A percentile compares a stretch with the other conserved stretches of the same genome.
These are phyloP conservation scores for Hymenoscyphus salicellus DNA, from an alignment of 2,329 filamentous ascomycete genomes.

Conservation along the genomic window DNA sequence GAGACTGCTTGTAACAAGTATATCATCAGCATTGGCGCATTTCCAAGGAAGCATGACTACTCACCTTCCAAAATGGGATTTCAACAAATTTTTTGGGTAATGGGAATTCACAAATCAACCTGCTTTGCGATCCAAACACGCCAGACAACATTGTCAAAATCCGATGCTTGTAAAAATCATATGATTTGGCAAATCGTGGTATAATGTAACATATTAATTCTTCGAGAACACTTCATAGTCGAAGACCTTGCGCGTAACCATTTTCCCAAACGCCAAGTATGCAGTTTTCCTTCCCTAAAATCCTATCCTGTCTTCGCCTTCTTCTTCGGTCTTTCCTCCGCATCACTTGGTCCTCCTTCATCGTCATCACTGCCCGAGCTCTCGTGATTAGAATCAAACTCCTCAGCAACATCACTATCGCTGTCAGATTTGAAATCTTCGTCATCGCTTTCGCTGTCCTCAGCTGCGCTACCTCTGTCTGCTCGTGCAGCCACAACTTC, in stretches of 20 bases:
- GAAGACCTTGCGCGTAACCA: conserved; percentile 1
- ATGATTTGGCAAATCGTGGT: conserved; percentile 2
- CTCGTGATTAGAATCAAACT: conserved; percentile 88
- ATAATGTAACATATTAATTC: conserved; percentile 7
- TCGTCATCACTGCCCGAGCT: conserved; percentile 72
- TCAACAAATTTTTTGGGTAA: no score
- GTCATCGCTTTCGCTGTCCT: conserved; percentile 91
- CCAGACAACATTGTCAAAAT: not conserved
- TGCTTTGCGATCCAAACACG: not conserved
- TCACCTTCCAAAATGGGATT: not conserved
- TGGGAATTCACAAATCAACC: not conserved
- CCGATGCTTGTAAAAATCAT: not conserved
- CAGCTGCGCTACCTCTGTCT: conserved; percentile 87
- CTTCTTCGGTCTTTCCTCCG: conserved; percentile 51
- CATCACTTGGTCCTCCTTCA: conserved; percentile 60
- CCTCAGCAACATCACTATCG: conserved; percentile 93
- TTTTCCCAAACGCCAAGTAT: conserved; percentile 15
- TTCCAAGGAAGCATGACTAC: not conserved
- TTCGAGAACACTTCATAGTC: not conserved
- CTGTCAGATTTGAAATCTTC: conserved; percentile 93
- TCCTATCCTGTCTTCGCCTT: conserved; percentile 38
- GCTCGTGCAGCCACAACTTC: conserved; percentile 67
- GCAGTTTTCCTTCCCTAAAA: conserved; percentile 14
- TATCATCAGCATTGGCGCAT: not conserved
- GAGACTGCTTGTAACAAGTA: not conserved